Evolutionary conservation across 1,284 basidiomycete genomes (phyloP), one percentile per base, ranked within the genome.

Genomic region (Inonotus obliquus): DNA sequence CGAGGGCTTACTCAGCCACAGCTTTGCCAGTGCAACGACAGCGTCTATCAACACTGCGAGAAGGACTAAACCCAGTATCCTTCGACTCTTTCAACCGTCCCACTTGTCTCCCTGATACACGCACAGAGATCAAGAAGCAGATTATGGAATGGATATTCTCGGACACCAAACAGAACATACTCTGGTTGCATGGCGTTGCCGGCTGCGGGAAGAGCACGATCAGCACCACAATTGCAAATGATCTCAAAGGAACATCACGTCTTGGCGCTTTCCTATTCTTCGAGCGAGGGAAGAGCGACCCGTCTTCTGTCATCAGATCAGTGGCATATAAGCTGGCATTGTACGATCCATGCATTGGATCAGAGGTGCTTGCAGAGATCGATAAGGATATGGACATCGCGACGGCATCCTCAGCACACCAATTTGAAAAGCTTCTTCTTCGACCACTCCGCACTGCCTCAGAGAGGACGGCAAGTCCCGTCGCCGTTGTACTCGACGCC

Each of bases 401-500:
- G 2, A 11, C 29, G 37, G 38, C 49, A 21, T 27, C 47, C 13
- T 27, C 49, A 19, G 29, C 47, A n/a, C 19, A 11, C 4, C 59
- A 74, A 58, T 67, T 72, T 47, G 73, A 73, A 45, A 63, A 74
- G 2, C 63, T 75, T 13, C 54, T 74, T 17, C 65, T 73, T n/a
- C n/a, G n/a, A 27, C 47, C 47, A 6, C n/a, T 45, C 23, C 21
- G 7, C 17, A n/a, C 66, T 72, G 0, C 62, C 73, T 9, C 38
- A 62, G 14, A 1, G 6, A 6, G 11, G 11, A 25, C 54, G 47
- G 9, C 25, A 67, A 44, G 63, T 65, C 72, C 72, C 4, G 64
- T 75, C 21, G 56, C 53, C 21, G 27, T 59, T 17, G 29, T 59
- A 4, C 47, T 59, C 11, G 58, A 59, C n/a, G 58, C 58, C 6